phyloP scores from a whole-genome alignment of 805 yeast genomes.

The Yamadazyma akitaensis region DNA sequence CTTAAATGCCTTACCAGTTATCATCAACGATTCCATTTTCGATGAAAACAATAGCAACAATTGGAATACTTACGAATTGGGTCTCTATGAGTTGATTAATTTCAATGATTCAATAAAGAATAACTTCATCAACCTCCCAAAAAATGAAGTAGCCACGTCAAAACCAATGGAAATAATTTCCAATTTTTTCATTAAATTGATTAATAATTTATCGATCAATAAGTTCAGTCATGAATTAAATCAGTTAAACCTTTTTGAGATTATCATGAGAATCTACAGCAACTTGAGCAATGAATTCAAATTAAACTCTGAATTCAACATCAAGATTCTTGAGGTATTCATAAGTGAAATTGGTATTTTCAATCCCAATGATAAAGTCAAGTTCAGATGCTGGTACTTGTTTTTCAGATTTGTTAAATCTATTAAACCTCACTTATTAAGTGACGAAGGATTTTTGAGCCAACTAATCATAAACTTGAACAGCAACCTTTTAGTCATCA shows the following conservation, averaged over 20 bases:
- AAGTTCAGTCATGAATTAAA: slow-evolving; percentile 72
- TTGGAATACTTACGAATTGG: slow-evolving; percentile 87
- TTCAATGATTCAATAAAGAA: slow-evolving; percentile 78
- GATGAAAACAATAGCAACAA: slow-evolving; percentile 6
- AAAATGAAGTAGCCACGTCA: slow-evolving; percentile 60
- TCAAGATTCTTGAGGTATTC: slow-evolving; percentile 70
- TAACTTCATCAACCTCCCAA: slow-evolving; percentile 68
- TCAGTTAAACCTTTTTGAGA: slow-evolving; percentile 79
- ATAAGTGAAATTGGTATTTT: slow-evolving; percentile 80
- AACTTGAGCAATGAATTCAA: slow-evolving; percentile 44
- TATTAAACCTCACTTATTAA: slow-evolving; percentile 54
- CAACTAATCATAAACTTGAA: slow-evolving; percentile 55
- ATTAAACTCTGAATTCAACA: slow-evolving; percentile 33
- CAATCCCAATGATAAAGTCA: slow-evolving; percentile 67
- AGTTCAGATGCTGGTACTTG: slow-evolving; percentile 85
- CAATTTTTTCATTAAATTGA: slow-evolving; percentile 56
- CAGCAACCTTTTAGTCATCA: slow-evolving; percentile 54
- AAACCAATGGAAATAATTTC: slow-evolving; percentile 62
- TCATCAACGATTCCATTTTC: slow-evolving; percentile 51
- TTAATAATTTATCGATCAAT: slow-evolving; percentile 44
- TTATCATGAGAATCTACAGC: slow-evolving; percentile 73
- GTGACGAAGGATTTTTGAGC: slow-evolving; percentile 44
- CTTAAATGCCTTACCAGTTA: slow-evolving; percentile 54
- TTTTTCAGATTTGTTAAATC: slow-evolving; percentile 78
- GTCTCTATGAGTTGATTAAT: slow-evolving; percentile 75